Conservation (phyloP, 257 asterid genomes). For the Solanum dulcamara region DNA sequence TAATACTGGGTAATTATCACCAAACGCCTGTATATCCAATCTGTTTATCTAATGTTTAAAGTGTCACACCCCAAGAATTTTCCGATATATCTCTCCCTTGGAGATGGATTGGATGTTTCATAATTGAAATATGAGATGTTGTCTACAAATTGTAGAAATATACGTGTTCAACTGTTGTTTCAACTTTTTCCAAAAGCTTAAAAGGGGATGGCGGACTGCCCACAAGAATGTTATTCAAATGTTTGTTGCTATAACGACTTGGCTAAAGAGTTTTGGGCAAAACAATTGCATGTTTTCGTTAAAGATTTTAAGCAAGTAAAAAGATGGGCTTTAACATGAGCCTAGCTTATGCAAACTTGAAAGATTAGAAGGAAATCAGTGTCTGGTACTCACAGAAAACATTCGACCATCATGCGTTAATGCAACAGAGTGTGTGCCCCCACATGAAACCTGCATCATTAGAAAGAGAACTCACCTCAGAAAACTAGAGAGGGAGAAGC, state of each 20-base stretch:
- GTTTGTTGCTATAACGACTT: not conserved
- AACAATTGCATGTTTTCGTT: not conserved
- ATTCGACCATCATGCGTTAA: slow-evolving; percentile 81
- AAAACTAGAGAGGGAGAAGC: not conserved
- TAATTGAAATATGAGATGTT: not conserved
- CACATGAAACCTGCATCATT: slow-evolving; percentile 83
- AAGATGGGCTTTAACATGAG: not conserved
- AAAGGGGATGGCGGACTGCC: not conserved
- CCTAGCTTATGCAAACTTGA: not conserved
- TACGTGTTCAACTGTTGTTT: not conserved
- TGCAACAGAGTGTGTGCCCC: slow-evolving; percentile 98
- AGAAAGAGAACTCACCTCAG: not conserved
- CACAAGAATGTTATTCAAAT: not conserved
- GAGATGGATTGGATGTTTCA: not conserved
- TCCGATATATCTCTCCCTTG: not conserved
- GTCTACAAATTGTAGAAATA: not conserved
- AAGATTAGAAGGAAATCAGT: not conserved
- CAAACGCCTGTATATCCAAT: not conserved
- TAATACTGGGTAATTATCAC: not conserved
- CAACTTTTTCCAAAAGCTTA: not conserved
- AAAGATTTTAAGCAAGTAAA: not conserved
- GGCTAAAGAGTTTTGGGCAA: not conserved
- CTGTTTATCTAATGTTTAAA: not conserved
- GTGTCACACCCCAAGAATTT: not conserved
- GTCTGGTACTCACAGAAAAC: slow-evolving; percentile 53